Evolutionary conservation across 2,329 filamentous ascomycete species (phyloP), one percentile per base, ranked within the genome.

Genomic region (Neopestalotiopsis sp.): DNA sequence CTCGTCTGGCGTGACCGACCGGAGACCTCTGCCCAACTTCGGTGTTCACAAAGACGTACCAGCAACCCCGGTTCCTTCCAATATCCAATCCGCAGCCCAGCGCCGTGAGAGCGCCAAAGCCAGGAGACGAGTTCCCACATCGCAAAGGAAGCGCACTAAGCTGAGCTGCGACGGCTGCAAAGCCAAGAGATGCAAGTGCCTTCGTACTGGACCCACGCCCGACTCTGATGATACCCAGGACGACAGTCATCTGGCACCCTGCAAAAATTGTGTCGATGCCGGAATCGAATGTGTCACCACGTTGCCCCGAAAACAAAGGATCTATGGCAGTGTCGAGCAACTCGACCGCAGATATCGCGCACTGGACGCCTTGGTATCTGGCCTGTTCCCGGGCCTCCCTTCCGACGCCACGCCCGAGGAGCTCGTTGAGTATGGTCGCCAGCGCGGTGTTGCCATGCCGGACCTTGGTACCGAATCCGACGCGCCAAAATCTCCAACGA

Each of bases 291-390:
- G 82, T 72, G 79, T 83, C 71, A 82, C 79, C 7, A 83, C 81
- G 12, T 74, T 83, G 45, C 82, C 82, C 5, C 78, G 82, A 30
- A 84, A 84, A 70, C 81, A 82, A 53, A 75, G 82, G 42, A 81
- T 84, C 12, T 84, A 84, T 67, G 82, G 82, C 17, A 83, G 82
- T 68, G 80, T 83, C 6, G 82, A 84, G 70, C 82, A 81, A n/a
- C 74, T 84, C 58, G 83, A 81, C 62, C 74, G 81, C 38, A 76
- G 82, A 34, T 84, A 82, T 69, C 76, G 82, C 58, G 81, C 82
- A 2, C 76, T 84, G 12, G 81, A 84, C 70, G 77, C 81, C 17
- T 62, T 84, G 58, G 77, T 83, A 57, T 79, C 81, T 64, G 81
- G 81, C 0, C 68, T 84, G 1, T 83, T 82, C 61, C 81, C 82